Conservation (phyloP, 2,329 filamentous ascomycete species). For the Corniculantispora saksenae region DNA sequence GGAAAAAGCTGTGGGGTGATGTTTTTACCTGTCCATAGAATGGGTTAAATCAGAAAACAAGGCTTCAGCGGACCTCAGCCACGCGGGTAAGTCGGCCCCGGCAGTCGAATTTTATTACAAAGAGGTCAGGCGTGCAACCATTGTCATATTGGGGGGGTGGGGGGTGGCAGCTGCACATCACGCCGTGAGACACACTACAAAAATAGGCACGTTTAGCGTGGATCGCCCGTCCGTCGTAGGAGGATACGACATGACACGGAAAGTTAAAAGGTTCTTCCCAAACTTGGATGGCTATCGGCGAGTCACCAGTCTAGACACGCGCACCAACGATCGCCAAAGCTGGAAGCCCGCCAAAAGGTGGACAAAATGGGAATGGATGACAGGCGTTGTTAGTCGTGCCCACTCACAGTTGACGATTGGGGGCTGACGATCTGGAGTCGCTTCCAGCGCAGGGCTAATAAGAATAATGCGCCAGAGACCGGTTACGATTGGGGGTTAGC, state of each 20-base stretch:
- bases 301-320: background rate
- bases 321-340: background rate
- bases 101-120: background rate
- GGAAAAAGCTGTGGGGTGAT: background rate
- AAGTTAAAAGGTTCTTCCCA: background rate
- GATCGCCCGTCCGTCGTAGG: background rate
- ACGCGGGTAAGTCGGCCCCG: conserved; percentile 2
- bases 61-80: background rate
- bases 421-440: background rate
- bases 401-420: background rate
- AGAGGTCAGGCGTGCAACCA: background rate
- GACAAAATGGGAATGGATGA: background rate
- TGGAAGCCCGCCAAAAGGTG: background rate
- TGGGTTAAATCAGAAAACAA: background rate
- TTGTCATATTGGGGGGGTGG: background rate
- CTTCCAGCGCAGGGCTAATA: background rate
- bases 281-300: background rate
- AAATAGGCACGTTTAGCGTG: background rate
- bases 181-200: background rate
- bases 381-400: background rate
- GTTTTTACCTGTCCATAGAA: background rate
- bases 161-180: background rate
- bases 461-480: background rate
- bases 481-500: background rate
- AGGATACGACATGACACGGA: background rate